phyloP scores from a whole-genome alignment of 257 asterid genomes.

The Gentiana macrophylla region DNA sequence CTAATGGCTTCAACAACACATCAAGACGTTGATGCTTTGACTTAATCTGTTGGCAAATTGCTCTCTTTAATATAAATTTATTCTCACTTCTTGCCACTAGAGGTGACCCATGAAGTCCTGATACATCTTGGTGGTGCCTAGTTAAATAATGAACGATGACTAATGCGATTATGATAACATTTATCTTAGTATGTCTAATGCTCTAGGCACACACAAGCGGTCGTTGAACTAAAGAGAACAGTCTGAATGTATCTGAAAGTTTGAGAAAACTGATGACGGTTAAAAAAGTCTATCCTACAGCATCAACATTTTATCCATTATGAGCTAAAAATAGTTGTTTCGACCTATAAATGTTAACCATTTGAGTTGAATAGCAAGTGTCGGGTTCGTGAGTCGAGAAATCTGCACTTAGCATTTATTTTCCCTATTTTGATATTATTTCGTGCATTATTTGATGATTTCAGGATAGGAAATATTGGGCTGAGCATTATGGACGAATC shows the following conservation, averaged over 20 bases:
- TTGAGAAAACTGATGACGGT: background rate
- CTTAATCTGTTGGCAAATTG: conserved; percentile 1
- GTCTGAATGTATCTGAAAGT: background rate
- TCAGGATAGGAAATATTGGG: background rate
- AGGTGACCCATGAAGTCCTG: background rate
- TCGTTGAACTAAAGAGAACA: background rate
- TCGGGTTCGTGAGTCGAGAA: no score
- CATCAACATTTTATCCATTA: no score
- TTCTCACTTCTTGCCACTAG: conserved; percentile 2
- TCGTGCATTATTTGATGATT: background rate
- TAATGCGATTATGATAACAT: background rate
- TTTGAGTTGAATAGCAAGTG: no score
- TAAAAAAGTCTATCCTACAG: no score
- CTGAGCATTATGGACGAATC: no score
- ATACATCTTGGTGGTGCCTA: background rate
- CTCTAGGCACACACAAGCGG: background rate
- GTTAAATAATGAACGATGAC: background rate
- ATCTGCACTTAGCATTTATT: no score
- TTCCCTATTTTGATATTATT: no score
- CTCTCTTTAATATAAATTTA: background rate
- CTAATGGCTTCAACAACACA: background rate
- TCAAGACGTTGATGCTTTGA: background rate
- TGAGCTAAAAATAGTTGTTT: no score
- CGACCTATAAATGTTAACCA: no score
- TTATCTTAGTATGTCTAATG: background rate